Percentiles rank a stretch among this genome's conserved stretches.
phyloP scores from a whole-genome alignment of 1,284 basidiomycete species.

The Cutaneotrichosporon sp. region DNA sequence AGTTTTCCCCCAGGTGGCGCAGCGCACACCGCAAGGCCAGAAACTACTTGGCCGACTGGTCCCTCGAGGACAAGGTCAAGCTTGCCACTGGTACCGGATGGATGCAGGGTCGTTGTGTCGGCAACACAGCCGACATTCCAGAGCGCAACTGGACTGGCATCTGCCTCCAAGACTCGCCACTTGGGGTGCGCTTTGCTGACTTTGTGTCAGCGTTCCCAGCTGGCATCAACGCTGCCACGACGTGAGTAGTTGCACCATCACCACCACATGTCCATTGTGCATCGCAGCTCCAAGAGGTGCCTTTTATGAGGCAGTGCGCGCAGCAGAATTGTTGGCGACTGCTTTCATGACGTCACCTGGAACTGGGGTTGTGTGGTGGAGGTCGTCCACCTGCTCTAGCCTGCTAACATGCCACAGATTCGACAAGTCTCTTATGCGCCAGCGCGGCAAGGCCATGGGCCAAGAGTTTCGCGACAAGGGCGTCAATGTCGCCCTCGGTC shows the following conservation, averaged over 20 bases:
- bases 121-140: constrained; percentile 61
- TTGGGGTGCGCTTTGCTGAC: constrained; percentile 61
- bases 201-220: constrained; percentile 63
- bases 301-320: not conserved
- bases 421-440: constrained; percentile 65
- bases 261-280: not conserved
- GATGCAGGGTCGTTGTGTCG: constrained; percentile 55
- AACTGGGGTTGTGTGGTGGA: not conserved
- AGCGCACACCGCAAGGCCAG: constrained; percentile 41
- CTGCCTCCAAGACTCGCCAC: constrained; percentile 55
- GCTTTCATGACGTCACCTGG: not conserved
- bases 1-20: constrained; percentile 22
- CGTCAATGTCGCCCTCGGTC: constrained; percentile 63
- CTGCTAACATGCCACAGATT: constrained; percentile 46
- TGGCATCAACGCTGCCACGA: constrained; percentile 66
- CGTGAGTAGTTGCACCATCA: constrained; percentile 42
- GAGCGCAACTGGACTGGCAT: constrained; percentile 62
- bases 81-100: constrained; percentile 50
- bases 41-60: constrained; percentile 44
- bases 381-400: not conserved
- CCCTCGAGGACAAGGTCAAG: constrained; percentile 50
- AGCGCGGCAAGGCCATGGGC: constrained; percentile 69
- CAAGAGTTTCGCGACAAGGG: constrained; percentile 73
- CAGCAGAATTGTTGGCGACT: not conserved
- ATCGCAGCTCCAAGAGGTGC: not conserved